These are phyloP conservation scores for Pseudomonodictys pantanalensis DNA, from an alignment of 495 filamentous ascomycete genomes.

Conservation along the genomic window DNA sequence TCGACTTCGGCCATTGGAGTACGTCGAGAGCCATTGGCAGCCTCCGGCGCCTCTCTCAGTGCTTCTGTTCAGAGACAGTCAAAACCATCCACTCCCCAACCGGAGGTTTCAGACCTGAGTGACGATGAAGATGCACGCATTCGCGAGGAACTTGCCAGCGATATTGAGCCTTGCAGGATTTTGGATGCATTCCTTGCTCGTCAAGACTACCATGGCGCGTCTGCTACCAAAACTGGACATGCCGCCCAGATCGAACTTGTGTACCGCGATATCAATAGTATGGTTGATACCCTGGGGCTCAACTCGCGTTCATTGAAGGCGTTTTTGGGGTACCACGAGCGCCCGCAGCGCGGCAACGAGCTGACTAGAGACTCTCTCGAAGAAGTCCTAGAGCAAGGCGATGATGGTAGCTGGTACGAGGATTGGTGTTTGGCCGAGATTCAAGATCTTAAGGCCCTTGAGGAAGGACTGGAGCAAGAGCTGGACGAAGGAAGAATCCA, in stretches of 20 bases:
- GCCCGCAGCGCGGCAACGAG: conserved; percentile 49
- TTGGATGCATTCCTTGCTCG: conserved; percentile 65
- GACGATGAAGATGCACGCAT: conserved; percentile 65
- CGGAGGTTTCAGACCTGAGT: conserved; percentile 42
- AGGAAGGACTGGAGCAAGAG: conserved; percentile 53
- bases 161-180: conserved; percentile 51
- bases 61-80: conserved; percentile 35
- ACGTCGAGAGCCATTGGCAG: conserved; percentile 2
- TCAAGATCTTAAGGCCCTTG: conserved; percentile 56
- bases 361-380: conserved; percentile 60
- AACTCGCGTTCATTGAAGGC: conserved; percentile 73
- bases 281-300: conserved; percentile 88
- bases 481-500: conserved; percentile 65
- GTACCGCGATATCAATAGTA: conserved; percentile 91
- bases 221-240: conserved; percentile 57
- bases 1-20: conserved; percentile 45
- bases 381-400: conserved; percentile 42
- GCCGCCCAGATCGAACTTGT: conserved; percentile 78
- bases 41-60: conserved; percentile 16
- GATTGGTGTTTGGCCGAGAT: conserved; percentile 72
- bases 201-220: conserved; percentile 63
- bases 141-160: conserved; percentile 53
- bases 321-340: conserved; percentile 64
- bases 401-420: conserved; percentile 50
- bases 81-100: conserved; percentile 40